Percentiles rank a stretch among this genome's conserved stretches.
These are phyloP conservation scores for Phytophthora ramorum DNA, from an alignment of 352 stramenopile species.

Conservation along the genomic window DNA sequence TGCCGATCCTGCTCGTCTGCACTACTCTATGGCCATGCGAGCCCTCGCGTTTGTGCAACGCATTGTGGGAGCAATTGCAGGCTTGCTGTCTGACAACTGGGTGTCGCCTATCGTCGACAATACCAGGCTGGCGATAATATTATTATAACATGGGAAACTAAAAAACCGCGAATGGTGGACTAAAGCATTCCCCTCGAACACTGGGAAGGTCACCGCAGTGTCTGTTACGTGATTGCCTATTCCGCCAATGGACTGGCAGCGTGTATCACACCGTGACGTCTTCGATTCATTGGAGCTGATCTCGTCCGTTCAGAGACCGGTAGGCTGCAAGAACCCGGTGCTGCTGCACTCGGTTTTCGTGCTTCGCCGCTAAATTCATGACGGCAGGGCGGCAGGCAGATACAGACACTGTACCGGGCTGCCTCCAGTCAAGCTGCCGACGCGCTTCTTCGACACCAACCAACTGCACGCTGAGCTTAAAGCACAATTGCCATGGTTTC, in stretches of 20 bases:
- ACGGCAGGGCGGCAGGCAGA: constrained; percentile 39
- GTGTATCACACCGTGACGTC: no score
- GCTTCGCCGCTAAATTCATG: background rate
- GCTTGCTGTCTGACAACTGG: no score
- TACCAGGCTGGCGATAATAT: no score
- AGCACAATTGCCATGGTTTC: background rate
- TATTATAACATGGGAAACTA: no score
- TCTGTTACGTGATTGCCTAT: background rate
- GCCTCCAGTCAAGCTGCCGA: background rate
- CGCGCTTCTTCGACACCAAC: constrained; percentile 8
- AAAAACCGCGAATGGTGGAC: no score
- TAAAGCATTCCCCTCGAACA: no score
- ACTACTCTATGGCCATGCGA: constrained; percentile 5
- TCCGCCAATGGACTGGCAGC: background rate
- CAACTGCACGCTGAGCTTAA: background rate
- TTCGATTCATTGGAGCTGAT: no score
- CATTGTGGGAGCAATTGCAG: constrained; percentile 20
- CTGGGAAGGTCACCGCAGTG: background rate
- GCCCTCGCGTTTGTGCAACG: constrained; percentile 8
- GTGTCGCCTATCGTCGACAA: no score
- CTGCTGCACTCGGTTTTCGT: background rate
- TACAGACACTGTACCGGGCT: no score
- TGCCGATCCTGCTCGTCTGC: constrained; percentile 1
- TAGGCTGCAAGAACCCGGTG: constrained; percentile 1
- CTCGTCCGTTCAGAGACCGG: no score